Base-by-base conservation (phyloP, 257 asterid species). In the Solanum pennellii region DNA sequence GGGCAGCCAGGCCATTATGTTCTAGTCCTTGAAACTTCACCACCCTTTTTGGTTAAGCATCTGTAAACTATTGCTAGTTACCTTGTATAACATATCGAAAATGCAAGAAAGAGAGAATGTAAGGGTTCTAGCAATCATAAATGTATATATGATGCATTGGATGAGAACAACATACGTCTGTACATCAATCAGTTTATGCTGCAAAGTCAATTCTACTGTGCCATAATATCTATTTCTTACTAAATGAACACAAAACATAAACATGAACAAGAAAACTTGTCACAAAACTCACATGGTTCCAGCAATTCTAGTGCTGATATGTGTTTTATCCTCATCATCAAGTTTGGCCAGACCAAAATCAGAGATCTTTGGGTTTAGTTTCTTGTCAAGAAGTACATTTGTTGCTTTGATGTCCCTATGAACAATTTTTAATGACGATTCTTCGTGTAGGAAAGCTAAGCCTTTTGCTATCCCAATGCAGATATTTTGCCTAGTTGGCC, bases 391-490 rank as follows among this genome's bases (percentile, higher is more conserved):
- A 12, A 87, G 82, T 20, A 87, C 82, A 65, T 87, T 87, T 5
- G 86, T 79, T 25, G 89, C 86, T 82, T 87, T 87, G 15, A 87
- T 87, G 72, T 87, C 89, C 74, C 89, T 87, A 45, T 87, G 89
- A 45, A 87, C 89, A 45, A 86, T 86, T 49, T 86, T 86, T 35
- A 86, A 27, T n/a, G 47, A 12, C 2, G 72, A 86, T 72, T 72
- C 88, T 69, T 86, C 88, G 16, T 86, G 88, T 35, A 86, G 83
- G 45, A 86, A 86, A 14, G 88, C 86, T 37, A 87, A 87, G 25
- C 89, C 89, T 80, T 74, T 79, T n/a, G 89, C 89, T 31, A 87
- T 87, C 56, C 89, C 89, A n/a, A 87, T 15, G n/a, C 89, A 80
- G 76, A 87, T 87, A 0, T 79, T 87, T 45, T 56, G 73, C 73